phyloP scores from a whole-genome alignment of 176 grass and related monocot species.

The Hsuehochloa calcarea region DNA sequence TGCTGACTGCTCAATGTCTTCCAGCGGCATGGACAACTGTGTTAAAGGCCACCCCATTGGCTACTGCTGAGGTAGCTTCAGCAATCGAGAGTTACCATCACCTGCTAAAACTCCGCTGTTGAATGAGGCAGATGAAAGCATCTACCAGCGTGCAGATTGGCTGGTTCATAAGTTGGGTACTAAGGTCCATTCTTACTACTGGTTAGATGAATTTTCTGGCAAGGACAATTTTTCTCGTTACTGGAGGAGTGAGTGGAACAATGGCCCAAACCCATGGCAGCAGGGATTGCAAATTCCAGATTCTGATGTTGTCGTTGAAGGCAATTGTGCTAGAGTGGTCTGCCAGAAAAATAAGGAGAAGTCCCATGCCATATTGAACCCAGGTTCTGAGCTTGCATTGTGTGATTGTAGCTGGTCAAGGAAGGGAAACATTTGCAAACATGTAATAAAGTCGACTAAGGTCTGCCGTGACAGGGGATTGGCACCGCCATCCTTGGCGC shows the following conservation, averaged over 20 bases:
- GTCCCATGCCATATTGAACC: constrained; percentile 61
- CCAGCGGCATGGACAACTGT: constrained; percentile 60
- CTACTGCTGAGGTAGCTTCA: constrained; percentile 69
- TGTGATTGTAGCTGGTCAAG: constrained; percentile 88
- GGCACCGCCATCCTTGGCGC: constrained; percentile 53
- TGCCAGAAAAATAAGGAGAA: constrained; percentile 63
- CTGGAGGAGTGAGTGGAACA: constrained; percentile 83
- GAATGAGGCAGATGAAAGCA: constrained; percentile 58
- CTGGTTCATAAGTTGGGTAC: constrained; percentile 79
- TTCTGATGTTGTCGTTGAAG: constrained; percentile 56
- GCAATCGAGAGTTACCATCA: constrained; percentile 86
- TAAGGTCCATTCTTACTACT: constrained; percentile 91
- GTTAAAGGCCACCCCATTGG: constrained; percentile 64
- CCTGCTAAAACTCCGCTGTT: constrained; percentile 73
- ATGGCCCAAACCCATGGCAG: constrained; percentile 57
- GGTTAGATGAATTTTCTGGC: constrained; percentile 78
- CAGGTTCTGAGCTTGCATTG: constrained; percentile 73
- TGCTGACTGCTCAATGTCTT: constrained; percentile 21
- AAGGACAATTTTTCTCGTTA: constrained; percentile 81
- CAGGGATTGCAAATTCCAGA: constrained; percentile 67
- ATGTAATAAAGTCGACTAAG: constrained; percentile 65
- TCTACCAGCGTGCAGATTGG: constrained; percentile 79
- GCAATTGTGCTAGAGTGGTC: constrained; percentile 59
- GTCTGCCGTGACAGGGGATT: constrained; percentile 64
- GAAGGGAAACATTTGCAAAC: constrained; percentile 90